Conservation (phyloP, 208 protist species). For the Leishmania amazonensis region DNA sequence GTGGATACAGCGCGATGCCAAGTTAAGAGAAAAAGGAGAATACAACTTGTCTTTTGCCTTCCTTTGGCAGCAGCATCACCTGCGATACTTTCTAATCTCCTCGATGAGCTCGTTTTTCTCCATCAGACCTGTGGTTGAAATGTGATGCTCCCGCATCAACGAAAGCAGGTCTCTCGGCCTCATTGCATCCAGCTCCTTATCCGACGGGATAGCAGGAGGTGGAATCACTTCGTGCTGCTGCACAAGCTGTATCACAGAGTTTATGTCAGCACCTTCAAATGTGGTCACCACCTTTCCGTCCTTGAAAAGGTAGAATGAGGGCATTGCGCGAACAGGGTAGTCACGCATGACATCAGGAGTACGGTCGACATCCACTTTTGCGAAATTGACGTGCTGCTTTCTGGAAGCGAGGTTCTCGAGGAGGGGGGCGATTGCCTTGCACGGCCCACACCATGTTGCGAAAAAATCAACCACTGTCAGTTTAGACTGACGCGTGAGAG, state of each 20-base stretch:
- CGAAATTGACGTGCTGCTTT: constrained; percentile 70
- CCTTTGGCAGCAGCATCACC: not conserved
- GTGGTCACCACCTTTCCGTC: constrained; percentile 47
- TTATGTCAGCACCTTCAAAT: constrained; percentile 72
- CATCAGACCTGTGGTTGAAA: constrained; percentile 47
- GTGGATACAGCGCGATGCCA: not conserved
- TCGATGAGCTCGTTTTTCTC: constrained; percentile 63
- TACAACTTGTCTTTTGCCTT: not conserved
- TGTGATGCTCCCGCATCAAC: constrained; percentile 51
- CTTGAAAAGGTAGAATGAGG: constrained; percentile 75
- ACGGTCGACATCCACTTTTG: constrained; percentile 71
- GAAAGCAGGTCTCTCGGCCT: constrained; percentile 49
- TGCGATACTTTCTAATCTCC: constrained; percentile 57
- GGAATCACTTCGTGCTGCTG: constrained; percentile 53
- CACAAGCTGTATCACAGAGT: constrained; percentile 35
- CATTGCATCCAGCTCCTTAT: constrained; percentile 54
- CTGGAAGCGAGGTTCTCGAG: constrained; percentile 48
- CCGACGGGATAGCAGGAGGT: constrained; percentile 56
- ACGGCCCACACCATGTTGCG: constrained; percentile 75
- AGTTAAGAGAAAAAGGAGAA: not conserved
- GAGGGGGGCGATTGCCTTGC: constrained; percentile 54
- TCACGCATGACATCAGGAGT: constrained; percentile 43
- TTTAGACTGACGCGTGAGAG: constrained; percentile 40
- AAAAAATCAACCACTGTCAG: constrained; percentile 84
- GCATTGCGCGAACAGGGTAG: constrained; percentile 66